Conservation (phyloP, 2,329 filamentous ascomycete species). For the Ilyonectria sp. region DNA sequence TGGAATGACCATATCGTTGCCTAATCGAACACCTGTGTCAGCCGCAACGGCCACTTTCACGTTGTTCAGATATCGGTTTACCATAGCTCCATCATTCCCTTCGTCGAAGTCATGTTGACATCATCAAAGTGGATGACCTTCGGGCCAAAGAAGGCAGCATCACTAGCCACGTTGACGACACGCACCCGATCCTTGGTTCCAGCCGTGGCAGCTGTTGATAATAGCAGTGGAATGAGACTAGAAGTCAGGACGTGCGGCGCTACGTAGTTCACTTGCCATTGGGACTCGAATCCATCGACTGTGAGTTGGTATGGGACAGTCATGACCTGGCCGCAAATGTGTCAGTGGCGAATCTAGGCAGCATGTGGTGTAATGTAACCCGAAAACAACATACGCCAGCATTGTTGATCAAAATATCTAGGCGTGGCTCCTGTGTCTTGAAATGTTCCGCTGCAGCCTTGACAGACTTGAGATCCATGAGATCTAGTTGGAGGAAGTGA, state of each 20-base stretch:
- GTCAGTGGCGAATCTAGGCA: not conserved
- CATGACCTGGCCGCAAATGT: conserved; percentile 45
- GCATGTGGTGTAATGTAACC: too few relatives aligned
- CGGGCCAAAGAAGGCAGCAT: conserved; percentile 37
- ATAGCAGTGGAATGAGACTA: conserved; percentile 35
- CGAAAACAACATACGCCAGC: conserved; percentile 16
- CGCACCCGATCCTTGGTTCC: conserved; percentile 37
- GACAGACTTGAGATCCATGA: conserved; percentile 40
- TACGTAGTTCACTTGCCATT: conserved; percentile 44
- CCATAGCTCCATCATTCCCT: conserved; percentile 39
- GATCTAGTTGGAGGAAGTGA: conserved; percentile 42
- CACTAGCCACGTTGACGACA: conserved; percentile 46
- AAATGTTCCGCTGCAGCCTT: conserved; percentile 37
- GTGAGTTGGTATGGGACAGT: conserved; percentile 39
- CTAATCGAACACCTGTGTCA: conserved; percentile 9
- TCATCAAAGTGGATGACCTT: conserved; percentile 42
- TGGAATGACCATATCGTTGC: conserved; percentile 42
- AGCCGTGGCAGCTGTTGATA: conserved; percentile 30
- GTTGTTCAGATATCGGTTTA: not conserved
- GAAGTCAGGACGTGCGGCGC: conserved; percentile 40
- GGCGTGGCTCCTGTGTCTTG: conserved; percentile 31
- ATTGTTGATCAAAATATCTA: conserved; percentile 37
- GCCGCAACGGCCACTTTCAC: fast-evolving
- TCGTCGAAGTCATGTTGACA: conserved; percentile 39
- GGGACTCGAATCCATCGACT: conserved; percentile 39